A percentile compares a stretch with the other conserved stretches of the same genome.
Evolutionary conservation across 108 stramenopile genomes (phyloP).

Genomic region (Schizochytrium sp.): DNA sequence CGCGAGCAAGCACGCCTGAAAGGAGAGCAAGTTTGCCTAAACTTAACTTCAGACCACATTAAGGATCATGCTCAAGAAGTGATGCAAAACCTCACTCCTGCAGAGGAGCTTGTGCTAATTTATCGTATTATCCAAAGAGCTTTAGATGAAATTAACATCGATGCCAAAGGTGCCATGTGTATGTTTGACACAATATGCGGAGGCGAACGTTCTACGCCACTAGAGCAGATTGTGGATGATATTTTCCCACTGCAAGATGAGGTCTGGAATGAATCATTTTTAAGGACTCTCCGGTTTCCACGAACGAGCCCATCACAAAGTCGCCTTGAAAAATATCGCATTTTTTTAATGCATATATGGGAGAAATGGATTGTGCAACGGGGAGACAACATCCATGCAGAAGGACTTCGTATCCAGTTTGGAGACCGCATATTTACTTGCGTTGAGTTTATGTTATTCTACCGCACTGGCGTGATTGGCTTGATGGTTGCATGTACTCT

Average conservation of each 20-base stretch:
- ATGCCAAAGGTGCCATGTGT: neutral
- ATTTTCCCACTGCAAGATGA: constrained; percentile 51
- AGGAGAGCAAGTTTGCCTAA: too few relatives aligned
- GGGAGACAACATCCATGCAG: neutral
- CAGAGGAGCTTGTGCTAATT: constrained; percentile 25
- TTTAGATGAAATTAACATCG: neutral
- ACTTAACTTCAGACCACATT: too few relatives aligned
- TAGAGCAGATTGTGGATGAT: neutral
- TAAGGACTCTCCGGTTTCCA: neutral
- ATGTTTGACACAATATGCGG: constrained; percentile 4
- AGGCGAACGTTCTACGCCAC: constrained; percentile 15
- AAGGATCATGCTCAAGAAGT: too few relatives aligned
- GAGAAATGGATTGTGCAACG: neutral
- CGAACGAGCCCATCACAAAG: neutral
- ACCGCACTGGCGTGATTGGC: constrained; percentile 6
- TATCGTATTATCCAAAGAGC: constrained; percentile 11
- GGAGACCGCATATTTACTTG: neutral
- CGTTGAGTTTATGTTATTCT: constrained; percentile 17
- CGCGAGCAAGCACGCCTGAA: too few relatives aligned
- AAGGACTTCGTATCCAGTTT: neutral
- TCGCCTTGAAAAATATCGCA: neutral
- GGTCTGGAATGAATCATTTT: neutral
- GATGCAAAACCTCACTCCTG: neutral
- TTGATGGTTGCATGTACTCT: neutral
- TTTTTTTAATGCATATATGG: neutral